These are phyloP conservation scores for Teratosphaeria pseudoeucalypti DNA, from an alignment of 2,329 filamentous ascomycete genomes.

Conservation along the genomic window DNA sequence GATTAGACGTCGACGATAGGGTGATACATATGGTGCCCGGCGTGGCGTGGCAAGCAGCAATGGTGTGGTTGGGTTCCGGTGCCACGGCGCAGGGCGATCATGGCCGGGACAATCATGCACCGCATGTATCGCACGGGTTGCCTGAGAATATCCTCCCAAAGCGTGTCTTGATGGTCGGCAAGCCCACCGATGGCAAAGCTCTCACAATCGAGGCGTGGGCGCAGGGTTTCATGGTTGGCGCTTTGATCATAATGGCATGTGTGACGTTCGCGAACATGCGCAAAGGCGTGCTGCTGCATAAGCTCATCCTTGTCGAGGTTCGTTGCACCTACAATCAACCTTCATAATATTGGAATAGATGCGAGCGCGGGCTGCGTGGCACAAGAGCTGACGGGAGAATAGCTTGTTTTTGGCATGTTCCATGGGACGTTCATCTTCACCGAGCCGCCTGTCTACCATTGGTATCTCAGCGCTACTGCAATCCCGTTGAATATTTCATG, in stretches of 20 bases:
- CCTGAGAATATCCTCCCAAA: not conserved
- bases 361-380: not conserved
- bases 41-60: not conserved
- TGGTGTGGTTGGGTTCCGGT: not conserved
- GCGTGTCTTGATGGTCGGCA: conserved; percentile 15
- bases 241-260: conserved; percentile 38
- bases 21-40: not conserved
- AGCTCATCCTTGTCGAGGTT: conserved; percentile 42
- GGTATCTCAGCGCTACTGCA: conserved; percentile 53
- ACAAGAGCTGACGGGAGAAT: not conserved
- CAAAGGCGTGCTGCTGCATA: conserved; percentile 37
- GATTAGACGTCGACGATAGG: not conserved
- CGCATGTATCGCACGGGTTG: not conserved
- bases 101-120: not conserved
- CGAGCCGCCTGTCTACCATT: conserved; percentile 46
- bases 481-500: conserved; percentile 47
- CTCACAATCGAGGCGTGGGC: conserved; percentile 24
- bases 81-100: not conserved
- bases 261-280: conserved; percentile 42
- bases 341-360: not conserved
- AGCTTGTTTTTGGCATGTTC: conserved; percentile 37
- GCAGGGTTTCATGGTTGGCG: conserved; percentile 23
- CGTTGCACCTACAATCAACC: conserved; percentile 1
- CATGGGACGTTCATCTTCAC: conserved; percentile 52
- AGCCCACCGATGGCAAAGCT: conserved; percentile 15